Conservation (phyloP, 805 yeast species). For the Wickerhamomyces silvicola region DNA sequence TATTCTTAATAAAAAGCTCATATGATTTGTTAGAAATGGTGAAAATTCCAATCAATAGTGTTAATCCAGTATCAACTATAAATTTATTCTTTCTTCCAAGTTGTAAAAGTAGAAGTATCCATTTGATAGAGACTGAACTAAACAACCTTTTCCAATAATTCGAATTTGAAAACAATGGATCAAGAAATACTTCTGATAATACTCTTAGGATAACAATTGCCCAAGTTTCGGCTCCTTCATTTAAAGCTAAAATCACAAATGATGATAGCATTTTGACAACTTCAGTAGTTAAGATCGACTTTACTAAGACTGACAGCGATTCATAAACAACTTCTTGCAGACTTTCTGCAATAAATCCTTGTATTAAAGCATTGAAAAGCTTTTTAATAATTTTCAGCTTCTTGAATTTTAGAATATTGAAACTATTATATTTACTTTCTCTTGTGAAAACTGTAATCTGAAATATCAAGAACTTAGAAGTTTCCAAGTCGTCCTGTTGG, state of each 20-base stretch:
- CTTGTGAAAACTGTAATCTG: constrained; percentile 53
- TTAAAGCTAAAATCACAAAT: constrained; percentile 44
- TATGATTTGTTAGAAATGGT: constrained; percentile 41
- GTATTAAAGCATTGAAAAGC: constrained; percentile 22
- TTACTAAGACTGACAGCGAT: constrained; percentile 34
- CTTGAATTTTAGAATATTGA: constrained; percentile 46
- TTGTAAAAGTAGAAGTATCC: constrained; percentile 52
- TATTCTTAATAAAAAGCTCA: constrained; percentile 42
- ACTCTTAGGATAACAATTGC: constrained; percentile 26
- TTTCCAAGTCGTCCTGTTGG: constrained; percentile 28
- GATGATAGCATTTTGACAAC: constrained; percentile 45
- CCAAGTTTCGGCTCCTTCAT: constrained; percentile 22
- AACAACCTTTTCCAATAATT: constrained; percentile 39
- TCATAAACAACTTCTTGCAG: constrained; percentile 31
- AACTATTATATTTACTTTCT: constrained; percentile 42
- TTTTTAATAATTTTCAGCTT: constrained; percentile 42
- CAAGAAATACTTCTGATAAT: constrained; percentile 25
- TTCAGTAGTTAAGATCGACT: constrained; percentile 47
- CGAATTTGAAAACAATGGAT: constrained; percentile 33
- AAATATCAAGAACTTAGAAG: constrained; percentile 45
- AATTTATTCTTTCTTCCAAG: constrained; percentile 27
- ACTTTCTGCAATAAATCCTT: constrained; percentile 28
- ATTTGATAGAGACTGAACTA: constrained; percentile 57
- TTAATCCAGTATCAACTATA: constrained; percentile 25
- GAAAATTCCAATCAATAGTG: constrained; percentile 46